These are phyloP conservation scores for Termitomyces bulborhizus DNA, from an alignment of 768 basidiomycete species.

Conservation along the genomic window DNA sequence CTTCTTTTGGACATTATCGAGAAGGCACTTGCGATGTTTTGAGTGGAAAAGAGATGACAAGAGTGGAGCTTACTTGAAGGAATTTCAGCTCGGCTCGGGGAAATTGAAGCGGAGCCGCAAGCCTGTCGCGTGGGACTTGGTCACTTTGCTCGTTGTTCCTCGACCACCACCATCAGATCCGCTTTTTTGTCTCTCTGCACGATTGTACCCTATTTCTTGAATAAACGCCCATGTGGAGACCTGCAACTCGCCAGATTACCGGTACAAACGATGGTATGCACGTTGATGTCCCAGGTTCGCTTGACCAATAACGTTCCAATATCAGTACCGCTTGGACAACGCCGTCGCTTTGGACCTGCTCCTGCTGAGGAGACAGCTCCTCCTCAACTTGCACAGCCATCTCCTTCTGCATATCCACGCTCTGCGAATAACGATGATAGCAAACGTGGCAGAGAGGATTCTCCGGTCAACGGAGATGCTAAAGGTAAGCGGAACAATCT, in stretches of 20 bases:
- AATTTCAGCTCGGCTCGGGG: conserved; percentile 6
- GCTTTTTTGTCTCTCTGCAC: conserved; percentile 13
- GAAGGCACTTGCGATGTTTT: background rate
- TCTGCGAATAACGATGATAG: conserved; percentile 47
- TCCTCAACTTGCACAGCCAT: conserved; percentile 82
- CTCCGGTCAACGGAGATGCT: conserved; percentile 51
- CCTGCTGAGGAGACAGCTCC: conserved; percentile 76
- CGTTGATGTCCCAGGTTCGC: conserved; percentile 3
- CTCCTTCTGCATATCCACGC: conserved; percentile 80
- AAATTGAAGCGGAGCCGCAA: conserved; percentile 31
- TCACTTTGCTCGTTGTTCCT: conserved; percentile 21
- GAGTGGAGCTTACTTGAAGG: background rate
- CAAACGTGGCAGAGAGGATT: conserved; percentile 65
- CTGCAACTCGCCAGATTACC: conserved; percentile 82
- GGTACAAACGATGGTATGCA: conserved; percentile 87
- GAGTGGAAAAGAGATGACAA: background rate
- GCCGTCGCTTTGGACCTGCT: conserved; percentile 88
- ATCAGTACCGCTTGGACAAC: conserved; percentile 74
- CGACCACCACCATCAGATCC: conserved; percentile 24
- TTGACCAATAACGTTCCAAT: conserved; percentile 12
- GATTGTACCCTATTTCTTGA: conserved; percentile 28
- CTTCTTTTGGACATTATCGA: conserved; percentile 29
- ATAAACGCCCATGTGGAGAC: conserved; percentile 70
- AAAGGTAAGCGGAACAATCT: conserved; percentile 60
- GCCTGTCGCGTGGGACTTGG: conserved; percentile 6